Evolutionary conservation across 208 protist species (phyloP).

Genomic region (Wallacemonas sp.): DNA sequence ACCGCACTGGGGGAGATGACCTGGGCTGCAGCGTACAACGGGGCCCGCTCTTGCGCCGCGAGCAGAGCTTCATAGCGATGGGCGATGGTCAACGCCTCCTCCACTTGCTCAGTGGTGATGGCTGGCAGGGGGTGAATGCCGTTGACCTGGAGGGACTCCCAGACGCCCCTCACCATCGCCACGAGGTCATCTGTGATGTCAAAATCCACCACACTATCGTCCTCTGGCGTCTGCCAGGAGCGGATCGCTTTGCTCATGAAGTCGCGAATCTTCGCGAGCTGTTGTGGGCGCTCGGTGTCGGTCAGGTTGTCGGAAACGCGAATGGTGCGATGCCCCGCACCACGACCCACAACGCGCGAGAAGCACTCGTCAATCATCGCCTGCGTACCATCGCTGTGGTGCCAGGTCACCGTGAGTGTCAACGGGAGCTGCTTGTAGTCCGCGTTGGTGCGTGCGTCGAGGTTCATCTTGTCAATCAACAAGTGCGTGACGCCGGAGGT

Average conservation of each 20-base stretch:
- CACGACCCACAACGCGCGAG: conserved; percentile 37
- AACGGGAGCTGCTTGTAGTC: conserved; percentile 40
- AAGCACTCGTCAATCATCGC: conserved; percentile 36
- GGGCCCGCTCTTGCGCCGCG: conserved; percentile 11
- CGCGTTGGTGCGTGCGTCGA: conserved; percentile 45
- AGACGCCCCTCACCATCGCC: conserved; percentile 30
- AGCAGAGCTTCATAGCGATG: conserved; percentile 36
- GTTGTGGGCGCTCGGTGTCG: conserved; percentile 6
- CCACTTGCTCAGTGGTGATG: conserved; percentile 18
- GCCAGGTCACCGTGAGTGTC: conserved; percentile 37
- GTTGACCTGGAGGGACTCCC: conserved; percentile 32
- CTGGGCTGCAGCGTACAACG: conserved; percentile 26
- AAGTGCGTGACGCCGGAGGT: conserved; percentile 38
- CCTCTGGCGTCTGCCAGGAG: conserved; percentile 24
- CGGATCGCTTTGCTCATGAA: conserved; percentile 31
- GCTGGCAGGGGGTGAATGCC: conserved; percentile 31
- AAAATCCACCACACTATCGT: conserved; percentile 26
- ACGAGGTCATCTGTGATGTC: conserved; percentile 31
- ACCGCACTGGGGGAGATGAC: conserved; percentile 9
- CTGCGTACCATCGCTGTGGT: conserved; percentile 42
- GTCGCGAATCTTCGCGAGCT: conserved; percentile 21
- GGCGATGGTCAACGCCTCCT: conserved; percentile 11
- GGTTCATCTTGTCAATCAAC: conserved; percentile 78
- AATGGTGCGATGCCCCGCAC: conserved; percentile 50
- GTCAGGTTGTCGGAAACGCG: conserved; percentile 15